Percentiles rank a stretch among this genome's conserved stretches.
These are phyloP conservation scores for Coelastrella sp. DNA, from an alignment of 139 green algal species.

Conservation along the genomic window DNA sequence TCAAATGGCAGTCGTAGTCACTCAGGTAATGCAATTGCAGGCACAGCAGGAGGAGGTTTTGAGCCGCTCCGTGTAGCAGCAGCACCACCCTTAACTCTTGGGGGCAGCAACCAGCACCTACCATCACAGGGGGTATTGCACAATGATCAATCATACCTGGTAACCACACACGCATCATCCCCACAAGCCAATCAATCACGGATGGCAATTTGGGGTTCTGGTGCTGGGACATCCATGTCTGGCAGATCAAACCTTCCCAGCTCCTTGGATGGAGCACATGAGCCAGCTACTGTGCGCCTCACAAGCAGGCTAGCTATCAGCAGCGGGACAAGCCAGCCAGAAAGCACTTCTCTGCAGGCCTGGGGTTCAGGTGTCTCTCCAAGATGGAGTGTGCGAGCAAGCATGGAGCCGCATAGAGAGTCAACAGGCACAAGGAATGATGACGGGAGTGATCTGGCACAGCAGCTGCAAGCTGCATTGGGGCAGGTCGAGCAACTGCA, in stretches of 20 bases:
- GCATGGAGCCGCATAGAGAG: too few relatives aligned
- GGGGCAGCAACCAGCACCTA: neutral
- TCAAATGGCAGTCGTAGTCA: too few relatives aligned
- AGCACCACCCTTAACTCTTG: neutral
- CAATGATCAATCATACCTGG: too few relatives aligned
- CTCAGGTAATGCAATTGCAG: neutral
- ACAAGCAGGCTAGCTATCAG: slow-evolving; percentile 14
- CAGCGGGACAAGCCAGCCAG: neutral
- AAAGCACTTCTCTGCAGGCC: neutral
- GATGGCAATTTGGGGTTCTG: neutral
- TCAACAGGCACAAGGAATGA: too few relatives aligned
- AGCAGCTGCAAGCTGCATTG: slow-evolving; percentile 1
- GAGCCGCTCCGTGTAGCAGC: too few relatives aligned
- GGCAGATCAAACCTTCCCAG: neutral
- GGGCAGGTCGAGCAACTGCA: neutral
- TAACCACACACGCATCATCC: too few relatives aligned
- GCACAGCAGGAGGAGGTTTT: too few relatives aligned
- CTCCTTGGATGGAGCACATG: neutral
- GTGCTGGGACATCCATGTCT: neutral
- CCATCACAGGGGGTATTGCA: neutral
- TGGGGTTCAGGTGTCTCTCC: slow-evolving; percentile 19
- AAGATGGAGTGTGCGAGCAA: neutral
- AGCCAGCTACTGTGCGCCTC: neutral
- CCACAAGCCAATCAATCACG: too few relatives aligned
- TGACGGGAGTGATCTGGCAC: too few relatives aligned